phyloP scores from a whole-genome alignment of 139 green algal species.

The Eudorina sp. region DNA sequence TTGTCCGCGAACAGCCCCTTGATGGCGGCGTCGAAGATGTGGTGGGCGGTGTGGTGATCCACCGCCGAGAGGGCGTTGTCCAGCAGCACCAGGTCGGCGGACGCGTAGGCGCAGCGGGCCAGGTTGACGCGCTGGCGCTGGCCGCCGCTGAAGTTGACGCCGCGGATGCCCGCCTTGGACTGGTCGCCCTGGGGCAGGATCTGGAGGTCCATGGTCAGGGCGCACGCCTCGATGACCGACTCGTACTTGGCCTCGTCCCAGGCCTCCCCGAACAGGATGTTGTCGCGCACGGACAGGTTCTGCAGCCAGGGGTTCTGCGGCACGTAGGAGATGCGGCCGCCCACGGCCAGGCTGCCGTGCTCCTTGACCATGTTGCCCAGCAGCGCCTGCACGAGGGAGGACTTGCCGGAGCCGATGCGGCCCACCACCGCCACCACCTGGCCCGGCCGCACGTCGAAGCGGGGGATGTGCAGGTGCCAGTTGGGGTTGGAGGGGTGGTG shows the following conservation, averaged over 20 bases:
- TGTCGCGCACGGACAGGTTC: conserved; percentile 74
- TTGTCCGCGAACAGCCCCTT: conserved; percentile 55
- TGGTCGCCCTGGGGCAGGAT: conserved; percentile 68
- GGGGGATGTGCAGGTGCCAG: conserved; percentile 59
- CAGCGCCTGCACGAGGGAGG: conserved; percentile 59
- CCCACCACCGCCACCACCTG: conserved; percentile 72
- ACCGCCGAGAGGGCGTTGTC: conserved; percentile 71
- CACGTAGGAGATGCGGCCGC: conserved; percentile 55
- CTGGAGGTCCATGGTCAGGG: conserved; percentile 67
- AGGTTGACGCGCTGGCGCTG: conserved; percentile 70
- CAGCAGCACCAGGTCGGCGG: conserved; percentile 66
- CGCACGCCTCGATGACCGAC: conserved; percentile 68
- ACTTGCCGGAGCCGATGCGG: conserved; percentile 68
- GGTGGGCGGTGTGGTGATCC: conserved; percentile 68
- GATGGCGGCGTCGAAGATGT: conserved; percentile 63
- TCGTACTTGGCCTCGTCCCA: conserved; percentile 62
- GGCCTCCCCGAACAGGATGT: conserved; percentile 70
- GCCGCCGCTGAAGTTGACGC: conserved; percentile 70
- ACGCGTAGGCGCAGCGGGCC: conserved; percentile 60
- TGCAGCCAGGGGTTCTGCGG: conserved; percentile 77
- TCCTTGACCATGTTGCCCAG: conserved; percentile 68
- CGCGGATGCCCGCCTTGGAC: conserved; percentile 62
- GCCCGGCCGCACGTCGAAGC: conserved; percentile 53
- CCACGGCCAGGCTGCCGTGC: conserved; percentile 42
- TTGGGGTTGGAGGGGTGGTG: conserved; percentile 59